These are phyloP conservation scores for Westerdykella sp. DNA, from an alignment of 2,329 filamentous ascomycete genomes.

Conservation along the genomic window DNA sequence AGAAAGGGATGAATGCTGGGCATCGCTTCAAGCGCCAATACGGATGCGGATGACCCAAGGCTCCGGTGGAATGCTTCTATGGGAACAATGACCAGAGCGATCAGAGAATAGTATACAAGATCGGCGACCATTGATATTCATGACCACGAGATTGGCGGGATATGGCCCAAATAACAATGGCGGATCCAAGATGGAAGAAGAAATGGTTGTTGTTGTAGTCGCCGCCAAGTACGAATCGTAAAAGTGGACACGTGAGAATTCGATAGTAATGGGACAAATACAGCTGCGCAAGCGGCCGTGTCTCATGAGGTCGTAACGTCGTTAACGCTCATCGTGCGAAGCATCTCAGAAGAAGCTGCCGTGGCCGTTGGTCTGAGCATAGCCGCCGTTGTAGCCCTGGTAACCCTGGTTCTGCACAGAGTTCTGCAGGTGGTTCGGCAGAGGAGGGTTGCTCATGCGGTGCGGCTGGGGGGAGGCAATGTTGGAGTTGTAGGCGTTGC, in stretches of 20 bases:
- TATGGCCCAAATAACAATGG: constrained; percentile 10
- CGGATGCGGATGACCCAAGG: constrained; percentile 26
- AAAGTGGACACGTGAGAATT: constrained; percentile 17
- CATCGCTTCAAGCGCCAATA: constrained; percentile 20
- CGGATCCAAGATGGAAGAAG: constrained; percentile 21
- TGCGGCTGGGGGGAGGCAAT: constrained; percentile 34
- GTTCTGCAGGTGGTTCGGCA: constrained; percentile 33
- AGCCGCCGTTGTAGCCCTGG: constrained; percentile 24
- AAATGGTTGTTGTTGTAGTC: constrained; percentile 18
- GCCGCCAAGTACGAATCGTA: constrained; percentile 18
- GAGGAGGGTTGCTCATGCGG: constrained; percentile 33
- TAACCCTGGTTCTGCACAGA: constrained; percentile 39
- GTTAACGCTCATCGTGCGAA: constrained; percentile 22
- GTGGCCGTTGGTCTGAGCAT: constrained; percentile 36
- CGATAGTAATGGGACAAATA: constrained; percentile 15
- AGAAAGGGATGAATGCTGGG: constrained; percentile 5
- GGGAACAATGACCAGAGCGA: constrained; percentile 3
- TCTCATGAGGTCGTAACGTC: constrained; percentile 48
- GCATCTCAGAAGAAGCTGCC: constrained; percentile 41
- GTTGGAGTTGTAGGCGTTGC: constrained; percentile 28
- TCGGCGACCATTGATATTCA: constrained; percentile 16
- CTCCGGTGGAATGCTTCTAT: constrained; percentile 28
- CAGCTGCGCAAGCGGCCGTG: constrained; percentile 31
- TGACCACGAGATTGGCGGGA: constrained; percentile 11
- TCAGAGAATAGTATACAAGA: constrained; percentile 32